These are phyloP conservation scores for Apodospora peruviana DNA, from an alignment of 495 filamentous ascomycete genomes.

Conservation along the genomic window DNA sequence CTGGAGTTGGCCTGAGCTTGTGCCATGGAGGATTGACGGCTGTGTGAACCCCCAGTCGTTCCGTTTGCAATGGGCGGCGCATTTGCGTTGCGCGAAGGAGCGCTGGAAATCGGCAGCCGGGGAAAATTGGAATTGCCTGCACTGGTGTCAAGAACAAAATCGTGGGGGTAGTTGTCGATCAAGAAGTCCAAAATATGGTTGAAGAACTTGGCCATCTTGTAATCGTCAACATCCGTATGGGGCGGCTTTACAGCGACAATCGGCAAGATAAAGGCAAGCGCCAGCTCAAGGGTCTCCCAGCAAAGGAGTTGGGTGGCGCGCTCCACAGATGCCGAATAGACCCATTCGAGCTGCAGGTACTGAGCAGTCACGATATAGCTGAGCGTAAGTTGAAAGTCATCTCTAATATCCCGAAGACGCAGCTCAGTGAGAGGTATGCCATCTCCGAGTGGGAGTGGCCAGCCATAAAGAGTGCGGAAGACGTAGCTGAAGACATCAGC, in stretches of 20 bases:
- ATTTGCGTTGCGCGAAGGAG: conserved; percentile 6
- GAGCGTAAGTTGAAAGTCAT: conserved; percentile 44
- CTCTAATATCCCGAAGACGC: conserved; percentile 19
- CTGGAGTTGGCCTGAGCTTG: conserved; percentile 19
- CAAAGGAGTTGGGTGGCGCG: conserved; percentile 40
- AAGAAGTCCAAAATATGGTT: conserved; percentile 37
- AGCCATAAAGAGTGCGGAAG: conserved; percentile 46
- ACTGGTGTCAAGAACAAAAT: conserved; percentile 43
- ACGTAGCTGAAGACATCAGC: conserved; percentile 43
- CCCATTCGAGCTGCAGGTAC: conserved; percentile 38
- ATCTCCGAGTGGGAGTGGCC: conserved; percentile 11
- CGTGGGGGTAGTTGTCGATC: conserved; percentile 37
- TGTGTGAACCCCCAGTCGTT: conserved; percentile 17
- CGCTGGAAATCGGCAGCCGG: conserved; percentile 22
- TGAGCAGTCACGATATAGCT: conserved; percentile 49
- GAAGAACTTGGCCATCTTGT: conserved; percentile 22
- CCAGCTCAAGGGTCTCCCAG: conserved; percentile 51
- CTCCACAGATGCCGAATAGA: conserved; percentile 39
- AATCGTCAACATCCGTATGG: conserved; percentile 11
- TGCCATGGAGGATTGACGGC: conserved; percentile 14
- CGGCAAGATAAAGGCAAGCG: conserved; percentile 32
- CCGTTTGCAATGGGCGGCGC: conserved; percentile 31
- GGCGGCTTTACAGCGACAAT: conserved; percentile 16
- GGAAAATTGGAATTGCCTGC: conserved; percentile 31
- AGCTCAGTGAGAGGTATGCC: conserved; percentile 15